Evolutionary conservation across 1,139 yeast genomes (phyloP).

Genomic region (Hyphopichia wangnamkhiaoensis): DNA sequence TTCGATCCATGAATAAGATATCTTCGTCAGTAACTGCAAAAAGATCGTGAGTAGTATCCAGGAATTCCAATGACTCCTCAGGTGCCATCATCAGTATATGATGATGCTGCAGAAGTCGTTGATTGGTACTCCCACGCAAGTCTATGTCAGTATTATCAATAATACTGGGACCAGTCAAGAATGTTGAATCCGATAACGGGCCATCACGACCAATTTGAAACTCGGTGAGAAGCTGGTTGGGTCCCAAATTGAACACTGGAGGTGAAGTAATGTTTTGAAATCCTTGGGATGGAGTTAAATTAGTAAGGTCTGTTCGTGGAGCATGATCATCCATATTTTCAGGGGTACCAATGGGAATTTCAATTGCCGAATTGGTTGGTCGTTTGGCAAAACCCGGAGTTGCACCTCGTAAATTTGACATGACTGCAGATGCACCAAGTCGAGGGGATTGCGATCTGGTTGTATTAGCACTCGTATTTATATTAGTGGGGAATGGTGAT

Average conservation of each 20-base stretch:
- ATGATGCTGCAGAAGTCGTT: too few species aligned
- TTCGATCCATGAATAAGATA: constrained; percentile 16
- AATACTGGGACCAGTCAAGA: constrained; percentile 4
- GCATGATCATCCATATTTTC: too few species aligned
- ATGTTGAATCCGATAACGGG: constrained; percentile 1
- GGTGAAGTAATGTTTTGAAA: not conserved
- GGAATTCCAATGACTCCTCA: too few species aligned
- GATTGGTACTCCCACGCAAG: not conserved
- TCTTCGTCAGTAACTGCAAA: constrained; percentile 17
- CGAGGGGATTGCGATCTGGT: not conserved
- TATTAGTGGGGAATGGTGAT: not conserved
- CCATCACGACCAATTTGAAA: constrained; percentile 6
- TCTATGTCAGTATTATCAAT: not conserved
- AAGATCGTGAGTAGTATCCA: constrained; percentile 1
- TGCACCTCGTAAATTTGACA: not conserved
- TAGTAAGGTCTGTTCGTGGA: too few species aligned
- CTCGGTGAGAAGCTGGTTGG: constrained; percentile 7
- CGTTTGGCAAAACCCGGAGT: too few species aligned
- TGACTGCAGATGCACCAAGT: not conserved
- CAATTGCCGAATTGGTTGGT: too few species aligned
- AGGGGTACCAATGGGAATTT: too few species aligned
- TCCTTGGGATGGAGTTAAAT: too few species aligned
- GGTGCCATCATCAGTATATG: too few species aligned
- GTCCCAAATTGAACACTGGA: constrained; percentile 1
- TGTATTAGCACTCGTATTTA: too few species aligned